Evolutionary conservation across 2,329 filamentous ascomycete species (phyloP), one percentile per base, ranked within the genome.

Genomic region (Ophiostoma novo-ulmi): DNA sequence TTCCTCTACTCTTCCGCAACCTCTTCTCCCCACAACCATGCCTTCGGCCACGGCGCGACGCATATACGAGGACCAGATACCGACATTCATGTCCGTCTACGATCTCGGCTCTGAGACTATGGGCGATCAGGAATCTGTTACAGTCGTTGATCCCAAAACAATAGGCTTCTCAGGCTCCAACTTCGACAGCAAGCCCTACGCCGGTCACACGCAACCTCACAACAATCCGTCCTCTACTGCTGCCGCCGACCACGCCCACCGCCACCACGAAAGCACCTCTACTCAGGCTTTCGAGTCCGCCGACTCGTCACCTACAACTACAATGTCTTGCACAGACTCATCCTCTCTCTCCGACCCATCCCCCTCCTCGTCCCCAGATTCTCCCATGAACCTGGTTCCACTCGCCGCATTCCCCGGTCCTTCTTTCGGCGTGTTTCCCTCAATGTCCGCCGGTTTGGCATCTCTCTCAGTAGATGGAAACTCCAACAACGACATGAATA

Each of bases 231-330:
- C 38, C 36, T 17, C 67, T 38, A 38, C 36, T 26, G 55, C 31
- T 38, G 39, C 41, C 41, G 76, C 81, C 3, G 83, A 85, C 75
- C 77, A 82, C 73, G 82, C 82, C 74, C 91, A 93, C 80, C 88
- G 89, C 77, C 90, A 92, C 78, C 85, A 88, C 78, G 87, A 92
- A 77, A 93, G 90, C 81, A 90, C 88, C n/a, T 94, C 90, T 8
- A 92, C 91, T 2, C 89, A 91, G 73, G 85, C 85, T 70, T 92
- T 91, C 20, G 92, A 92, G 74, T 98, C 95, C 1, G 92, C 92
- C 61, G 94, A 97, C 77, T 97, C 94, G 31, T 98, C 94, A 10
- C 95, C 95, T 1, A 98, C 94, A 8, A 97, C 94, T 3, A 97
- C 94, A 1, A 87, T 95, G 68, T 97, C 93, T 6, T 97, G 93